Base-by-base conservation (phyloP, 805 yeast genomes). In the Citeromyces nyonsensis region DNA sequence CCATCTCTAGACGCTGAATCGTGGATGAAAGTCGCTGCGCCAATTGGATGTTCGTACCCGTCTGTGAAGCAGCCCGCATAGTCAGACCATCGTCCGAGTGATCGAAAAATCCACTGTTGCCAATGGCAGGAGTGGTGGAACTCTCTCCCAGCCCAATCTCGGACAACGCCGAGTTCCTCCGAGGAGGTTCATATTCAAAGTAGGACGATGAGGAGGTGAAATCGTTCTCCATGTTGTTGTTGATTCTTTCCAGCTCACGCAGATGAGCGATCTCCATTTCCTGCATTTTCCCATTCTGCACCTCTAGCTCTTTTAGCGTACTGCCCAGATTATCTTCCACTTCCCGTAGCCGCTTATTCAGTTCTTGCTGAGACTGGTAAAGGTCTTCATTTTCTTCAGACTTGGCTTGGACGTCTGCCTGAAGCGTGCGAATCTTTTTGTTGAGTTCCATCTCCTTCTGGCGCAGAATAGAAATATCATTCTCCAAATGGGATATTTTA, bases 1-100 rank as follows among this genome's bases (percentile, higher is more conserved):
- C 96, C 18, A 79, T 67, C 48, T 88, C 95, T 27, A 88, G 57
- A 35, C 86, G 64, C 37, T 94, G 66, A 12, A 88, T 72, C 32
- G 74, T 82, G 0, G 81, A 57, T 30, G 86, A 73, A 62, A 91
- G 63, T 44, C 77, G 81, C 38, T 78, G 73, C 31, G 82, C 67
- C 33, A 82, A 49, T 46, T 80, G 95, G 29, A 76, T 63, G 34
- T 54, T 53, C 10, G 40, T 35, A 26, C 35, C 45, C 41, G 6
- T 46, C 42, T 22, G 33, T 4, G 28, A 20, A 5, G 6, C 22
- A 18, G 22, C 22, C 7, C 22, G 22, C 22, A 18, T 18, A 18
- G 22, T 18, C 22, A 18, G 7, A 18, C 22, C 5, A 7, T 18
- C 22, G 6, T 18, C 22, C 22, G 22, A 18, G 7, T 18, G 22